Base-by-base conservation (phyloP, 805 yeast species). In the Jamesozyma piceae region DNA sequence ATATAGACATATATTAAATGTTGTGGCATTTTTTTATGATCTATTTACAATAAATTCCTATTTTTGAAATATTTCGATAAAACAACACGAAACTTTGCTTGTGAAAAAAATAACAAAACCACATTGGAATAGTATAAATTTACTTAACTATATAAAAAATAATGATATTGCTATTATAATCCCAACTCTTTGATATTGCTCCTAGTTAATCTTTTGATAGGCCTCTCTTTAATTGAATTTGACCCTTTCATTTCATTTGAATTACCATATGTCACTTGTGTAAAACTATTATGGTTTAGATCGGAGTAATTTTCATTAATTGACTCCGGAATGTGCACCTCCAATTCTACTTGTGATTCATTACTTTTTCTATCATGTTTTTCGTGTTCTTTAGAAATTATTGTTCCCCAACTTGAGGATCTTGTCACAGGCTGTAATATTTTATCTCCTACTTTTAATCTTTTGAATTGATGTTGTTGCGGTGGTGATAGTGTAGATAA, bases 191-290 rank as follows among this genome's bases (percentile, higher is more conserved):
- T 51, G 41, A 49, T 45, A 13, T 47, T 50, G 28, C 50, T 48
- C 44, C 61, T 51, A 15, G 59, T 56, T 13, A 55, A 33, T 22
- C 54, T 47, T 38, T 49, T 46, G 18, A 47, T 36, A 10, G 43
- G 21, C n/a, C 26, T 8, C 10, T 21, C 21, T 3, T 6, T 38
- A 8, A 9, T 18, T 38, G 39, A 10, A 29, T 35, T 14, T 14
- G 18, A 4, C 20, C 4, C 4, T n/a, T 26, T n/a, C 11, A 3
- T 32, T 11, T 9, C 22, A 9, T 10, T 35, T 10, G 39, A n/a
- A 14, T 44, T 42, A 8, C 62, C 64, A 34, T 59, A 59, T 2
- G 61, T 54, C 4, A 59, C 52, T 41, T 58, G 62, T 9, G 64
- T 59, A 36, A 49, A 47, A 18, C 35, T 38, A 10, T 37, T 10